Conservation (phyloP, 202 grass and related monocot species). For the Eragrostis tef region DNA sequence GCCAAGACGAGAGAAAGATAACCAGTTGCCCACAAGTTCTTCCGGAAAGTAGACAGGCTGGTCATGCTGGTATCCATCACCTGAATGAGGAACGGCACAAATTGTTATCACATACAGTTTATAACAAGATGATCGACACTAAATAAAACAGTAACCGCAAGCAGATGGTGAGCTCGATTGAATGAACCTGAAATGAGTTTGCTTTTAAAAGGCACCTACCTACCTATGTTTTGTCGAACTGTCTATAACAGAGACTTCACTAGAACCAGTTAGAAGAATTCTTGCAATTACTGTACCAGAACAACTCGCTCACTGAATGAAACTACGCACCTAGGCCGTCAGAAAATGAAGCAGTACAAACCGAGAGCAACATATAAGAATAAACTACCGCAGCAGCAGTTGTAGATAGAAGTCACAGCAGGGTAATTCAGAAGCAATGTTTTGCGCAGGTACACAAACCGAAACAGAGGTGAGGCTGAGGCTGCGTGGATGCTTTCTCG, state of each 20-base stretch:
- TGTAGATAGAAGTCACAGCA: neutral
- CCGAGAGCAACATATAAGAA: neutral
- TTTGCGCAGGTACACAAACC: neutral
- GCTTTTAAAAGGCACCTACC: too few relatives aligned
- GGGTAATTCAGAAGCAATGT: neutral
- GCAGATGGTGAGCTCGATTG: too few relatives aligned
- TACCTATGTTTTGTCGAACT: too few relatives aligned
- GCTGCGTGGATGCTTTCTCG: neutral
- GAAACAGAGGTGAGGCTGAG: too few relatives aligned
- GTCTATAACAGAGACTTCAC: too few relatives aligned
- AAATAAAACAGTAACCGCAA: too few relatives aligned
- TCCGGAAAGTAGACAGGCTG: conserved; percentile 22
- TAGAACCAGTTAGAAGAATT: neutral
- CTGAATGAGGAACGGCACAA: neutral
- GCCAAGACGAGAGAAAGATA: conserved; percentile 5
- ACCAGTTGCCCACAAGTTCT: conserved; percentile 45
- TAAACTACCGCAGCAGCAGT: too few relatives aligned
- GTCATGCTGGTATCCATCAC: conserved; percentile 18
- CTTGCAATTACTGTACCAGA: neutral
- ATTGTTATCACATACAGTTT: neutral
- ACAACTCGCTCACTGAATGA: neutral
- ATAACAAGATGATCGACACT: neutral
- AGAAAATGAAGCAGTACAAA: too few relatives aligned
- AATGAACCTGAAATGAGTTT: too few relatives aligned
- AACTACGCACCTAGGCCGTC: neutral